These are phyloP conservation scores for Globisporangium nodosum DNA, from an alignment of 352 stramenopile genomes.

Conservation along the genomic window DNA sequence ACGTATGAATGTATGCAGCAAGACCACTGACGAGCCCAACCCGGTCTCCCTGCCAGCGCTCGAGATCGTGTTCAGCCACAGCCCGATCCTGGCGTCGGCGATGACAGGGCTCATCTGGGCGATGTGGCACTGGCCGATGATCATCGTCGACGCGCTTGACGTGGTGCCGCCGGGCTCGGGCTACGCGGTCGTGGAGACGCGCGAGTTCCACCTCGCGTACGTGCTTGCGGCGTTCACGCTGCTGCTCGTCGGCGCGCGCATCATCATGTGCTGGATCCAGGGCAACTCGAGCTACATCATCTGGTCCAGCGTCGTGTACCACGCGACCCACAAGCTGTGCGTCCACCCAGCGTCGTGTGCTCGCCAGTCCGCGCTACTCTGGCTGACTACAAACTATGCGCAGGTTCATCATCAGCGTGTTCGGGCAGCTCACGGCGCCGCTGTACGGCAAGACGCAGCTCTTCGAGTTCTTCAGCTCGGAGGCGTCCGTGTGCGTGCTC, in stretches of 20 bases:
- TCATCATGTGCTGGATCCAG: conserved; percentile 91
- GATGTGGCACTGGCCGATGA: conserved; percentile 85
- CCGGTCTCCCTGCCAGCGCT: conserved; percentile 33
- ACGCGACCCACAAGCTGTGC: conserved; percentile 85
- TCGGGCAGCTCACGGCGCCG: conserved; percentile 78
- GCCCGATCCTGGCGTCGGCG: conserved; percentile 79
- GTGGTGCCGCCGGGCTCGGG: conserved; percentile 66
- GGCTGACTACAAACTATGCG: too few relatives aligned
- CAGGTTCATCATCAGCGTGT: conserved; percentile 86
- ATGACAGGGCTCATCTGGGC: conserved; percentile 82
- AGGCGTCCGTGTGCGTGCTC: conserved; percentile 75
- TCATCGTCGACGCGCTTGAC: conserved; percentile 80
- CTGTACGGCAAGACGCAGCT: conserved; percentile 76
- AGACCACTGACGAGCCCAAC: not conserved
- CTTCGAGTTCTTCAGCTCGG: conserved; percentile 85
- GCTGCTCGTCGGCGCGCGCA: conserved; percentile 72
- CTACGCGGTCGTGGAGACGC: conserved; percentile 74
- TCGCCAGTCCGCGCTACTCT: not conserved
- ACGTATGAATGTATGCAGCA: not conserved
- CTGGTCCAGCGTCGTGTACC: conserved; percentile 85
- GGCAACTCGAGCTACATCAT: conserved; percentile 86
- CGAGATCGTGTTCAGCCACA: conserved; percentile 86
- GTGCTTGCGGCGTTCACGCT: conserved; percentile 77
- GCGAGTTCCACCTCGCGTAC: conserved; percentile 74
- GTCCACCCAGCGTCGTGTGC: not conserved